Percentiles rank a stretch among this genome's conserved stretches.
phyloP scores from a whole-genome alignment of 225 moss, liverwort and hornwort genomes.

The Bryum argenteum region DNA sequence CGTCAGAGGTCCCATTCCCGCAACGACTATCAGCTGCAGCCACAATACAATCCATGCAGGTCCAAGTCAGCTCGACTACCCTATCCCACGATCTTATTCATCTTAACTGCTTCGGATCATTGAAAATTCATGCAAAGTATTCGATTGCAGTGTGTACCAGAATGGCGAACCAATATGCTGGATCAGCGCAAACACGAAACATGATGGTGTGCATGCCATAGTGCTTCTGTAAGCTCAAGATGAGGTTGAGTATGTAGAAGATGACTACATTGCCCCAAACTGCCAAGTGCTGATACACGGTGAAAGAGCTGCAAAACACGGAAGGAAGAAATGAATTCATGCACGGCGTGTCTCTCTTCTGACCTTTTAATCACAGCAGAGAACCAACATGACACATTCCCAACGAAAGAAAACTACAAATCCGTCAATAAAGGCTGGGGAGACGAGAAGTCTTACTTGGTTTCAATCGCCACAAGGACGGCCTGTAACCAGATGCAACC shows the following conservation, averaged over 20 bases:
- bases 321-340: background rate
- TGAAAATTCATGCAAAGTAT: too few species aligned
- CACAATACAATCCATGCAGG: slow-evolving; percentile 12
- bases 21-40: slow-evolving; percentile 70
- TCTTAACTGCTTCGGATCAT: too few species aligned
- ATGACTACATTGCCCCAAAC: slow-evolving; percentile 78
- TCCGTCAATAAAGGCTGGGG: too few species aligned
- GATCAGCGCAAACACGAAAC: slow-evolving; percentile 86
- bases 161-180: slow-evolving; percentile 85
- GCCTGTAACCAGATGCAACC: slow-evolving; percentile 97
- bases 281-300: slow-evolving; percentile 69
- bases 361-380: background rate
- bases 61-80: too few species aligned
- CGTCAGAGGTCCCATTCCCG: slow-evolving; percentile 86
- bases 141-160: slow-evolving; percentile 50
- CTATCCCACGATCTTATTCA: too few species aligned
- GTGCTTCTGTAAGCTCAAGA: slow-evolving; percentile 64
- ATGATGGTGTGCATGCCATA: slow-evolving; percentile 88
- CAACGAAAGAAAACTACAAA: background rate
- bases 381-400: background rate
- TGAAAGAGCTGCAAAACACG: slow-evolving; percentile 72
- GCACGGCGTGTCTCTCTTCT: background rate
- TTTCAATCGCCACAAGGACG: slow-evolving; percentile 83
- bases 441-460: slow-evolving; percentile 63
- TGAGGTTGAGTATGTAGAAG: slow-evolving; percentile 82